Evolutionary conservation across 768 basidiomycete species (phyloP).

Genomic region (Favolaschia claudopus): DNA sequence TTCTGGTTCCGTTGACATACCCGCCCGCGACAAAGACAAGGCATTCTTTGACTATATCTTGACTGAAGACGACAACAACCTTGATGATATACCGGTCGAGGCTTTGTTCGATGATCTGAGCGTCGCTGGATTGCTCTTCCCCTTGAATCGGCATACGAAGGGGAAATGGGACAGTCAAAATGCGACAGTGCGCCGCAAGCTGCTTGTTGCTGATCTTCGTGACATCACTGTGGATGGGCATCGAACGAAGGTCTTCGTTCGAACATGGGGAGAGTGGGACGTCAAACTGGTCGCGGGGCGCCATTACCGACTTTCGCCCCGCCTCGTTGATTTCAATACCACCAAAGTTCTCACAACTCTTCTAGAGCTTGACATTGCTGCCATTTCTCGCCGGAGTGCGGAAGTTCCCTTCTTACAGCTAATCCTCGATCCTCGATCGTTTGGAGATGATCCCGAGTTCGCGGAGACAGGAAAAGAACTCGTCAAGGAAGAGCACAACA

Average conservation of each 20-base stretch:
- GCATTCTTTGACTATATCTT: constrained; percentile 56
- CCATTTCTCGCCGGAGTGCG: constrained; percentile 20
- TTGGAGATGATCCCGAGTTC: constrained; percentile 39
- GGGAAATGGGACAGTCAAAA: constrained; percentile 48
- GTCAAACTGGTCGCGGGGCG: constrained; percentile 39
- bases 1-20: constrained; percentile 51
- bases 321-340: constrained; percentile 62
- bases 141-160: constrained; percentile 47
- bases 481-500: constrained; percentile 42
- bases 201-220: constrained; percentile 50
- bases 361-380: constrained; percentile 54
- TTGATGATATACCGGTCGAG: constrained; percentile 49
- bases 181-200: constrained; percentile 43
- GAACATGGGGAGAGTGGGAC: constrained; percentile 45
- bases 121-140: constrained; percentile 54
- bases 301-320: constrained; percentile 54
- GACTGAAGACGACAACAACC: constrained; percentile 42
- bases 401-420: constrained; percentile 53
- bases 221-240: constrained; percentile 44
- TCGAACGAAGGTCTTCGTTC: constrained; percentile 45
- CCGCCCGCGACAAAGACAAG: constrained; percentile 46
- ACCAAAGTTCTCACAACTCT: constrained; percentile 53
- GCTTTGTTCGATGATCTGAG: constrained; percentile 58
- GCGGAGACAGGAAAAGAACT: constrained; percentile 30
- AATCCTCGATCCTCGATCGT: constrained; percentile 49